phyloP scores from a whole-genome alignment of 73 alveolate genomes.

The Stentor coeruleus region DNA sequence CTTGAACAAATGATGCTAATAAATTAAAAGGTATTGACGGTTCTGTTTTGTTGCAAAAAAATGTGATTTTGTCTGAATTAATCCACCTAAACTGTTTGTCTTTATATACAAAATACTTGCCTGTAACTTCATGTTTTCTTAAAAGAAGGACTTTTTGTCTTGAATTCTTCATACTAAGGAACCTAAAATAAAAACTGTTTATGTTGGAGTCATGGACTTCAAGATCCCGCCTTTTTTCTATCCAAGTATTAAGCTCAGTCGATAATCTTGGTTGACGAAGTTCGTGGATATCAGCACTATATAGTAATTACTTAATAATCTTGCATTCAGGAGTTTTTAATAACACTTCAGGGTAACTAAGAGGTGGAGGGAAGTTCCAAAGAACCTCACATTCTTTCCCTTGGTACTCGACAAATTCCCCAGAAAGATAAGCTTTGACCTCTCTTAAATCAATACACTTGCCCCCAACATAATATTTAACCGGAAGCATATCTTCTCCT shows the following conservation, averaged over 20 bases:
- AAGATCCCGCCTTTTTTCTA: background rate
- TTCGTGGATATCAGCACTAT: background rate
- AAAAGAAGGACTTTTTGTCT: background rate
- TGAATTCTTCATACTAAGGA: background rate
- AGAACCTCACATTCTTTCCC: conserved; percentile 6
- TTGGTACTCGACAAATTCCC: conserved; percentile 18
- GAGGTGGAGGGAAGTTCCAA: conserved; percentile 18
- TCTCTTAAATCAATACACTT: background rate
- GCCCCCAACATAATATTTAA: background rate
- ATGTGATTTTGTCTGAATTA: background rate
- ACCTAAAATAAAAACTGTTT: background rate
- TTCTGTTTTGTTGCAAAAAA: conserved; percentile 6
- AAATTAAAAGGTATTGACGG: conserved; percentile 37
- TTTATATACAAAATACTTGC: background rate
- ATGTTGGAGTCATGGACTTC: background rate
- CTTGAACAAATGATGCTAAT: background rate
- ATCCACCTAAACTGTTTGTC: conserved; percentile 23
- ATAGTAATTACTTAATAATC: background rate
- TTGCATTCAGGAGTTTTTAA: background rate
- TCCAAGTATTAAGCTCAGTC: background rate
- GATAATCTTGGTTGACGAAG: background rate
- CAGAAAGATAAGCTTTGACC: background rate
- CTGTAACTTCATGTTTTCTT: conserved; percentile 20
- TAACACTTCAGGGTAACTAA: background rate
- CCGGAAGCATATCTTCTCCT: conserved; percentile 18